A percentile compares a stretch with the other conserved stretches of the same genome.
Conservation (phyloP, 225 moss, liverwort and hornwort species). For the Straminergon stramineum region DNA sequence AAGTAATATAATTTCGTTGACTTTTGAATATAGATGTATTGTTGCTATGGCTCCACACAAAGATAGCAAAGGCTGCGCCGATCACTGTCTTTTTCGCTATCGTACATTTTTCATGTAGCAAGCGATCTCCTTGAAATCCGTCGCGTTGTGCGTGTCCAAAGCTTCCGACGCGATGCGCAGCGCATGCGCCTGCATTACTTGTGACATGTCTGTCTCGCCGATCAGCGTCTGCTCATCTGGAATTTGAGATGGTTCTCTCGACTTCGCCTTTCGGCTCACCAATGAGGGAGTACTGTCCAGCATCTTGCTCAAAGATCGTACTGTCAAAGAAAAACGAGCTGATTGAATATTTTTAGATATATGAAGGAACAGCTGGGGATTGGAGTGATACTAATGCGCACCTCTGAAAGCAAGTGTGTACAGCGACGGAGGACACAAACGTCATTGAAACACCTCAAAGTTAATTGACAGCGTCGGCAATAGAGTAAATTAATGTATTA, state of each 20-base stretch:
- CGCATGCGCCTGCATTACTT: slow-evolving; percentile 63
- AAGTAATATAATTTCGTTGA: neutral
- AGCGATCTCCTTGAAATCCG: slow-evolving; percentile 66
- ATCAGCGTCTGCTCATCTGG: slow-evolving; percentile 59
- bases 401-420: neutral
- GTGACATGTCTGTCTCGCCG: slow-evolving; percentile 63
- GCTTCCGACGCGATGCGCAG: slow-evolving; percentile 62
- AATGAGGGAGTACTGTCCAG: neutral
- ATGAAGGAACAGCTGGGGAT: neutral
- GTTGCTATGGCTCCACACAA: neutral
- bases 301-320: neutral
- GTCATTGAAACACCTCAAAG: neutral
- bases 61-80: neutral
- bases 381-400: neutral
- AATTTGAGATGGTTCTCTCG: slow-evolving; percentile 20
- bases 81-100: neutral
- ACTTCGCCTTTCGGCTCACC: slow-evolving; percentile 4
- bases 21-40: neutral
- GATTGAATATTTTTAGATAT: neutral
- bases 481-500: neutral
- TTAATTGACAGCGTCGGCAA: neutral
- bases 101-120: slow-evolving; percentile 53
- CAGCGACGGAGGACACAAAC: neutral
- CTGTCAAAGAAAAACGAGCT: neutral
- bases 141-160: slow-evolving; percentile 40